These are phyloP conservation scores for Cystobasidium sp. DNA, from an alignment of 1,284 basidiomycete species.

Conservation along the genomic window DNA sequence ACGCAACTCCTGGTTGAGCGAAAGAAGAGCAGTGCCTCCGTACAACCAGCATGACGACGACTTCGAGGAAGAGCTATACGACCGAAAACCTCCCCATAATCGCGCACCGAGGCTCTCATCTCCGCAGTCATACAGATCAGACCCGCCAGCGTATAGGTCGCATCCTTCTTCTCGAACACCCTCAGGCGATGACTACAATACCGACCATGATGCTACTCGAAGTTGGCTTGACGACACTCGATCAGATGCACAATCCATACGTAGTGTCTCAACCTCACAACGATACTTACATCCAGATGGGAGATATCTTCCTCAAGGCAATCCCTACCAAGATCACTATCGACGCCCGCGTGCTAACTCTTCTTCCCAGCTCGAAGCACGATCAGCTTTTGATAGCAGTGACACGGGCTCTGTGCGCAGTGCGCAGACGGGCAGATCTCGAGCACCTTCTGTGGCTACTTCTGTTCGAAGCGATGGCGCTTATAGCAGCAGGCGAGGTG, in stretches of 20 bases:
- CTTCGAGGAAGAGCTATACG: not conserved
- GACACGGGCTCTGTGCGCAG: not conserved
- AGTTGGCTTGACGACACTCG: not conserved
- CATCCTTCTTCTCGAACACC: not conserved
- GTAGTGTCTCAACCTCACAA: not conserved
- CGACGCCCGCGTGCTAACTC: not conserved
- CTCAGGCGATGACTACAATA: not conserved
- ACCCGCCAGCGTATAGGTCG: not conserved
- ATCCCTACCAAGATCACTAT: not conserved
- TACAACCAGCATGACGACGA: not conserved
- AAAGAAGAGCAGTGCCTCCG: conserved; percentile 9
- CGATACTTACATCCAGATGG: not conserved
- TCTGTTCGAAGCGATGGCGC: not conserved
- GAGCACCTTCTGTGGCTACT: not conserved
- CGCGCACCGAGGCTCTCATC: not conserved
- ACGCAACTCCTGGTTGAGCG: conserved; percentile 10
- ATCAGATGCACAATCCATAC: not conserved
- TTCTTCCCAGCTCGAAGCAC: not conserved
- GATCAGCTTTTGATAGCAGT: not conserved
- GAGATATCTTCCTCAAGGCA: not conserved
- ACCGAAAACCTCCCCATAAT: not conserved
- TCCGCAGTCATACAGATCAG: not conserved
- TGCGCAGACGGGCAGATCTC: not conserved
- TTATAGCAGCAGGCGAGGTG: not conserved
- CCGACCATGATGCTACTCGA: not conserved